A percentile compares a stretch with the other conserved stretches of the same genome.
Conservation (phyloP, 139 green algal species). For the Trebouxia sp. region DNA sequence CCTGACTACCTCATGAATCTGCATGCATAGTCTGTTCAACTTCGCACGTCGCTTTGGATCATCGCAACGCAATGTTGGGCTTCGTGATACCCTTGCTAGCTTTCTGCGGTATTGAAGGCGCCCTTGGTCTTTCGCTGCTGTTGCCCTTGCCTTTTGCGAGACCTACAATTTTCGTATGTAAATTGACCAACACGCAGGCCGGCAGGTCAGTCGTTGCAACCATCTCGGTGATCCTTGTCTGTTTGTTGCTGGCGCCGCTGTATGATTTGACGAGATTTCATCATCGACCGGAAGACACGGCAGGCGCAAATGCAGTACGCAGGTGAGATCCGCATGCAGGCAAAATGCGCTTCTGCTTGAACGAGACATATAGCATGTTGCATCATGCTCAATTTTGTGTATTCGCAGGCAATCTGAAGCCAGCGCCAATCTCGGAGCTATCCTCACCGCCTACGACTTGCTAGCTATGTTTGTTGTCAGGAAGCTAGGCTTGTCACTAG, state of each 20-base stretch:
- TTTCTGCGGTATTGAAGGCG: constrained; percentile 14
- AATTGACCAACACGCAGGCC: constrained; percentile 13
- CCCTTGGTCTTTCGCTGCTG: background rate
- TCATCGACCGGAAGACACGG: background rate
- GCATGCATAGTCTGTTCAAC: background rate
- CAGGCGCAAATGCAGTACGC: background rate
- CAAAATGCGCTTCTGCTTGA: too few species aligned
- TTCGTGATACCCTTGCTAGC: constrained; percentile 1
- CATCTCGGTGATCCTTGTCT: background rate
- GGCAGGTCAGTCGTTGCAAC: constrained; percentile 6
- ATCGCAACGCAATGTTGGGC: background rate
- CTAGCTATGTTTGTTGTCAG: constrained; percentile 22
- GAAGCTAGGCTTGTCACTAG: constrained; percentile 25
- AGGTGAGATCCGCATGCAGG: background rate
- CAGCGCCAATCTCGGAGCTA: constrained; percentile 7
- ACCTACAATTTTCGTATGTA: constrained; percentile 17
- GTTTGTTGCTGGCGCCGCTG: background rate
- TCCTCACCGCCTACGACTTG: constrained; percentile 4
- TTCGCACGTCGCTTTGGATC: background rate
- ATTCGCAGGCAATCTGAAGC: constrained; percentile 17
- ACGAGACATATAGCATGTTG: too few species aligned
- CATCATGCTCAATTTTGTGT: background rate
- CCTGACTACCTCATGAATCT: background rate
- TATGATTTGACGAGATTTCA: background rate
- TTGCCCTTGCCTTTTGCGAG: constrained; percentile 10